These are phyloP conservation scores for Aspergillus sclerotialis DNA, from an alignment of 2,329 filamentous ascomycete genomes.

Conservation along the genomic window DNA sequence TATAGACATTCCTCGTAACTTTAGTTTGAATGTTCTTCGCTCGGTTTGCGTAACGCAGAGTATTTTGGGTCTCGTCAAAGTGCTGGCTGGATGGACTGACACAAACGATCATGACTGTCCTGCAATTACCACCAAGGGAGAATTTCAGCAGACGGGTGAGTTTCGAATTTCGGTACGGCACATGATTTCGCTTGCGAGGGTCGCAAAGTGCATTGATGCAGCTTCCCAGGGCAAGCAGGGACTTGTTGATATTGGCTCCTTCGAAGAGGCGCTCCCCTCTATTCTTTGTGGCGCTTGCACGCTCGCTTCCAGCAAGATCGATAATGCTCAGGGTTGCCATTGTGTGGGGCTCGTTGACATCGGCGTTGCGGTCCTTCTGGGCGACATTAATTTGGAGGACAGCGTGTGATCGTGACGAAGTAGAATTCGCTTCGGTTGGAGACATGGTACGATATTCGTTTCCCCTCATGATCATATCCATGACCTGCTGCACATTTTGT, in stretches of 20 bases:
- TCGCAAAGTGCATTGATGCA: slow-evolving; percentile 99
- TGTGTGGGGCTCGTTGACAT: slow-evolving; percentile 88
- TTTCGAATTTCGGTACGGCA: slow-evolving; percentile 97
- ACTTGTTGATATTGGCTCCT: slow-evolving; percentile 99
- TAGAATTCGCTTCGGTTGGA: slow-evolving; percentile 93
- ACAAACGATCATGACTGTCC: slow-evolving; percentile 99
- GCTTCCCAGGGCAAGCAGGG: slow-evolving; percentile 83
- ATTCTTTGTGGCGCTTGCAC: slow-evolving; percentile 95
- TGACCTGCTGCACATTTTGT: slow-evolving; percentile 87
- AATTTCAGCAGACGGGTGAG: slow-evolving; percentile 94
- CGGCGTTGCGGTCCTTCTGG: slow-evolving; percentile 87
- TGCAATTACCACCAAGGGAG: slow-evolving; percentile 94
- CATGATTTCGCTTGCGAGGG: slow-evolving; percentile 80
- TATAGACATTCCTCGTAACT: slow-evolving; percentile 97
- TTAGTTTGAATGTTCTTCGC: slow-evolving; percentile 99
- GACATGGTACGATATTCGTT: slow-evolving; percentile 95
- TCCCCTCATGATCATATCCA: slow-evolving; percentile 97
- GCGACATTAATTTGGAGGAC: slow-evolving; percentile 96
- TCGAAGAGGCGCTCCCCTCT: slow-evolving; percentile 83
- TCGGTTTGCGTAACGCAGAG: slow-evolving; percentile 89
- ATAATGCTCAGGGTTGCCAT: slow-evolving; percentile 99
- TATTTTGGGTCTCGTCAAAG: slow-evolving; percentile 98
- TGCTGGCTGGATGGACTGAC: slow-evolving; percentile 94
- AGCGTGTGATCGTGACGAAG: slow-evolving; percentile 92
- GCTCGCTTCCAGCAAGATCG: slow-evolving; percentile 90